Evolutionary conservation across 106 monocot genomes (phyloP), one percentile per base, ranked within the genome.

Genomic region (Alisma plantagoaquatica): DNA sequence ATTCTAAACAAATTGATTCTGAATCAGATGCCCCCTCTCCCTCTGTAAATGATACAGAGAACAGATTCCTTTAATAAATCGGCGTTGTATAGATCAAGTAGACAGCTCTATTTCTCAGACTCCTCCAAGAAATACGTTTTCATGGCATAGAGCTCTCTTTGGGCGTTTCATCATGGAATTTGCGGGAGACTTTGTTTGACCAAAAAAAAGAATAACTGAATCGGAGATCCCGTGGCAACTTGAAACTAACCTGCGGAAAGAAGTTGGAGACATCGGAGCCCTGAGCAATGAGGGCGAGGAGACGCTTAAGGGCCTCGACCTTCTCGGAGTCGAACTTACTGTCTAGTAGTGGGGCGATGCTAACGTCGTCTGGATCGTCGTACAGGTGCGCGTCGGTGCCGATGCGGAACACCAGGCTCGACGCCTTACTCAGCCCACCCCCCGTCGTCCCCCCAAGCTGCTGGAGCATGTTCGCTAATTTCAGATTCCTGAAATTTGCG

Each of bases 241-340:
- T n/a, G n/a, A n/a, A n/a, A n/a, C n/a, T n/a, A n/a, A 90, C 98
- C 98, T 98, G 89, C 20, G 98, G 98, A 46, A 90, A 98, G 77
- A 74, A 75, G 64, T 78, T 76, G 56, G 90, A 75, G 31, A 98
- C 89, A 27, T 98, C 98, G 29, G 69, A 64, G 59, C 98, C 98
- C 64, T 98, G 89, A 2, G 98, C 81, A 65, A 86, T 90, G 60
- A 98, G 74, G 58, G 98, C 98, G 28, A 98, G 81, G 35, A 98
- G 82, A 51, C 98, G 84, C 74, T 98, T 98, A 47, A 98, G 78
- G 31, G 89, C 98, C 59, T 98, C 89, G 72, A 50, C 35, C 67
- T 75, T 85, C 59, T 98, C 98, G 27, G 89, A 77, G 15, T 98
- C 98, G 85, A 76, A 98, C 41, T 64, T 70, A 79, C 89, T 90